Evolutionary conservation across 768 basidiomycete genomes (phyloP).

Genomic region (Kwoniella dejecticola): DNA sequence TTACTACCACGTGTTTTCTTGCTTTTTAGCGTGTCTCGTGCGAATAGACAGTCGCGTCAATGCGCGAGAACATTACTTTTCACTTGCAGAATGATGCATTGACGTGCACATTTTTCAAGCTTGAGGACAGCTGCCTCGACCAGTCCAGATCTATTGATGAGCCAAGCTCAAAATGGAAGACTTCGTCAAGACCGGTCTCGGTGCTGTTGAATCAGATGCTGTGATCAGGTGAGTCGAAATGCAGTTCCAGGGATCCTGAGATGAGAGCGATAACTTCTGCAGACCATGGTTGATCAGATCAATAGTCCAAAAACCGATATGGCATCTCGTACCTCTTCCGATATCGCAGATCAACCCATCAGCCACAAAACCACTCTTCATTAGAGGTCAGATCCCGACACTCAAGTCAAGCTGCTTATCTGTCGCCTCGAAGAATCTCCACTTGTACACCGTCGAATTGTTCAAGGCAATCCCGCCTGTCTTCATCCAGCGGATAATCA

Average conservation of each 20-base stretch:
- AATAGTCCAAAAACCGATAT: constrained; percentile 25
- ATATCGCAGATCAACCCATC: constrained; percentile 31
- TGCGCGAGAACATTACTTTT: no score
- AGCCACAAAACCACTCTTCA: neutral
- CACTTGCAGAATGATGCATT: no score
- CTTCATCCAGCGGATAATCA: constrained; percentile 27
- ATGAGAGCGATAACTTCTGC: neutral
- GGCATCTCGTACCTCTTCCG: constrained; percentile 39
- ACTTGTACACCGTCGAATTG: constrained; percentile 21
- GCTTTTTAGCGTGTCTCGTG: no score
- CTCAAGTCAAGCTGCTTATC: constrained; percentile 28
- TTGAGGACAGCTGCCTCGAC: no score
- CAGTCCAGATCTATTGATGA: no score
- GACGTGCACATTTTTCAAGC: no score
- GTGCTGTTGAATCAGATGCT: neutral
- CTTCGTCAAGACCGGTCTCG: neutral
- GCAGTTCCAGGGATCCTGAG: neutral
- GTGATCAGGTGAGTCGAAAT: neutral
- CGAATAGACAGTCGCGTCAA: no score
- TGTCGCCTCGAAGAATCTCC: constrained; percentile 35
- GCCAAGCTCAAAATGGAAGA: neutral
- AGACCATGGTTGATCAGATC: neutral
- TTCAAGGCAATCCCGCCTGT: constrained; percentile 23
- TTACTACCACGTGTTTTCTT: no score
- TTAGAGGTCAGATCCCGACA: constrained; percentile 22